These are phyloP conservation scores for Prunus armeniaca DNA, from an alignment of 306 rosid genomes.

Conservation along the genomic window DNA sequence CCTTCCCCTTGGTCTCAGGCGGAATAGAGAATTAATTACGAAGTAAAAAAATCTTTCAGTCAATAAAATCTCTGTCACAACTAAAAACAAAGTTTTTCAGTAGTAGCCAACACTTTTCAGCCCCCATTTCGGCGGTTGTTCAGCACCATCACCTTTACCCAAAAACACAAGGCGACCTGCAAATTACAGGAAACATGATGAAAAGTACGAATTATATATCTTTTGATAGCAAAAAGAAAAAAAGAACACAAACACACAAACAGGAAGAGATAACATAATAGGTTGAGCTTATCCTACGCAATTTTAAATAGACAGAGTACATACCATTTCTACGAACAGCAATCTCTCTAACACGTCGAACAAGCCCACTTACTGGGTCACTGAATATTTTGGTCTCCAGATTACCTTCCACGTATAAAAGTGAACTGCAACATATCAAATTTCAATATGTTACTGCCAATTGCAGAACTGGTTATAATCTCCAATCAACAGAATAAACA, in stretches of 20 bases:
- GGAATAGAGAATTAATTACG: not conserved
- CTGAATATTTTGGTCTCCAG: constrained; percentile 73
- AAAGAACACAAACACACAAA: not conserved
- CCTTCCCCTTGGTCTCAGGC: not conserved
- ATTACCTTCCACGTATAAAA: constrained; percentile 81
- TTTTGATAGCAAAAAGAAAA: too few relatives aligned
- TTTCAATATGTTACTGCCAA: not conserved
- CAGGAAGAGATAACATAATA: too few relatives aligned
- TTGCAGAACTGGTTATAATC: not conserved
- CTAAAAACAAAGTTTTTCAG: constrained; percentile 18
- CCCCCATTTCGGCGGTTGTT: constrained; percentile 33
- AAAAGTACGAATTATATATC: not conserved
- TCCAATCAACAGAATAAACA: not conserved
- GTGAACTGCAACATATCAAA: constrained; percentile 46
- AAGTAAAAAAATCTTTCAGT: not conserved
- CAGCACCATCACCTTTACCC: constrained; percentile 48
- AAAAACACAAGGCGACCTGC: constrained; percentile 80
- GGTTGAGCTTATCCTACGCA: not conserved
- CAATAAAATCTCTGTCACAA: not conserved
- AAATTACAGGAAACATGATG: constrained; percentile 10
- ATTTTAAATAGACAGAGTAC: not conserved
- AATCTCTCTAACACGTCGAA: constrained; percentile 74
- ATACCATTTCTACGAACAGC: constrained; percentile 76
- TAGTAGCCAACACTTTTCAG: constrained; percentile 59
- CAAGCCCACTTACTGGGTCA: constrained; percentile 68